These are phyloP conservation scores for Podaxis sp. DNA, from an alignment of 768 basidiomycete genomes.

Conservation along the genomic window DNA sequence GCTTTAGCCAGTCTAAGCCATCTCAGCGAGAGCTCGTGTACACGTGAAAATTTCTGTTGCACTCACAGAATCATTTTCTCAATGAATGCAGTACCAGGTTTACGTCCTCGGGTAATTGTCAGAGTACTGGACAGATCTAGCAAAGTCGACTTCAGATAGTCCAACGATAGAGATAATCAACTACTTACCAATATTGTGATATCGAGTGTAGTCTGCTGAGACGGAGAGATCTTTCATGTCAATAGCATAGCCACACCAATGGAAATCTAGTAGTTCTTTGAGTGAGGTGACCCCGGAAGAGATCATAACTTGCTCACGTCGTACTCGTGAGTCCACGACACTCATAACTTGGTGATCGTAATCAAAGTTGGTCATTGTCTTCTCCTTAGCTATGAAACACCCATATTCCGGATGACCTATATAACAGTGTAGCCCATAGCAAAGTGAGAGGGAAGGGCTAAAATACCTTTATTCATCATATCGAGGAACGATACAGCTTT, in stretches of 20 bases:
- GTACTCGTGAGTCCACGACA: slow-evolving; percentile 42
- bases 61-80: slow-evolving; percentile 75
- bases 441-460: background rate
- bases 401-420: slow-evolving; percentile 92
- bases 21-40: background rate
- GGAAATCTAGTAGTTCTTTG: slow-evolving; percentile 54
- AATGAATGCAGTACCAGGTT: slow-evolving; percentile 59
- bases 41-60: background rate
- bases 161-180: background rate
- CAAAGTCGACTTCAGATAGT: background rate
- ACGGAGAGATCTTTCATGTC: slow-evolving; percentile 74
- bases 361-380: slow-evolving; percentile 88
- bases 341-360: slow-evolving; percentile 49
- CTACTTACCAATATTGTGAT: slow-evolving; percentile 50
- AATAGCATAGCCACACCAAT: slow-evolving; percentile 90
- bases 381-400: slow-evolving; percentile 83
- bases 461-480: slow-evolving; percentile 67
- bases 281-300: background rate
- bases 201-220: slow-evolving; percentile 73
- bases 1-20: slow-evolving; percentile 58
- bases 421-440: background rate
- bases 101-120: slow-evolving; percentile 62
- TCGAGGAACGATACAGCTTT: slow-evolving; percentile 68
- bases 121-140: slow-evolving; percentile 62
- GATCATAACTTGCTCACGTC: slow-evolving; percentile 14